Evolutionary conservation across 2,329 filamentous ascomycete genomes (phyloP).

Genomic region (Botrytis hyacinthi): DNA sequence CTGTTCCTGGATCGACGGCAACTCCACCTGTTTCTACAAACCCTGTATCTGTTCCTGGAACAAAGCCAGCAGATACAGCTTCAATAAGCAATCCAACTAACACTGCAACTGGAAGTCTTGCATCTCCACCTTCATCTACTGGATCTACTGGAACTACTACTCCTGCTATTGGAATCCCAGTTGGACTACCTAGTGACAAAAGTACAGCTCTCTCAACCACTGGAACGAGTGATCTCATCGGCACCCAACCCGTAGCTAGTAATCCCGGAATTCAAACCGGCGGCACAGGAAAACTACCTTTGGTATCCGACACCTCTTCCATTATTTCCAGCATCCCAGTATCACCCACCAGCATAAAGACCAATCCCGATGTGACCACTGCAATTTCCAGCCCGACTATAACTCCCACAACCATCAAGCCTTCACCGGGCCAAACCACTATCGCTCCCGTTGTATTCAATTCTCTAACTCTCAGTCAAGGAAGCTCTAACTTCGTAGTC

Average conservation of each 20-base stretch:
- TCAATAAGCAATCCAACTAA: background rate
- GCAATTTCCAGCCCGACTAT: background rate
- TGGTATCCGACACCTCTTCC: background rate
- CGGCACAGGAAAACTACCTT: background rate
- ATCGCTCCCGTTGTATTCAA: constrained; percentile 28
- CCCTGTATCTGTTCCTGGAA: background rate
- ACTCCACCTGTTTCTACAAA: background rate
- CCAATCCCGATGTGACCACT: background rate
- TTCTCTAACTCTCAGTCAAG: constrained; percentile 27
- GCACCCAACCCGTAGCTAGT: background rate
- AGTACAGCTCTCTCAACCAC: background rate
- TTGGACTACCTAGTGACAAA: constrained; percentile 5
- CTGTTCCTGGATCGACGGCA: background rate
- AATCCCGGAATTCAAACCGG: background rate
- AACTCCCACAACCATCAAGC: constrained; percentile 13
- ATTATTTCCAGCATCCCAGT: background rate
- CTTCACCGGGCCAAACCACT: constrained; percentile 18
- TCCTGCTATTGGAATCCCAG: constrained; percentile 1
- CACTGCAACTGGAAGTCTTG: background rate
- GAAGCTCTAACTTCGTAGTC: constrained; percentile 28
- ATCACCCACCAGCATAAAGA: background rate
- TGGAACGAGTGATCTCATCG: background rate
- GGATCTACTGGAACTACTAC: background rate
- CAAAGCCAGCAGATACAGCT: background rate
- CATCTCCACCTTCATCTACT: background rate